Evolutionary conservation across 208 protist genomes (phyloP).

Genomic region (Wallacemonas sp.): DNA sequence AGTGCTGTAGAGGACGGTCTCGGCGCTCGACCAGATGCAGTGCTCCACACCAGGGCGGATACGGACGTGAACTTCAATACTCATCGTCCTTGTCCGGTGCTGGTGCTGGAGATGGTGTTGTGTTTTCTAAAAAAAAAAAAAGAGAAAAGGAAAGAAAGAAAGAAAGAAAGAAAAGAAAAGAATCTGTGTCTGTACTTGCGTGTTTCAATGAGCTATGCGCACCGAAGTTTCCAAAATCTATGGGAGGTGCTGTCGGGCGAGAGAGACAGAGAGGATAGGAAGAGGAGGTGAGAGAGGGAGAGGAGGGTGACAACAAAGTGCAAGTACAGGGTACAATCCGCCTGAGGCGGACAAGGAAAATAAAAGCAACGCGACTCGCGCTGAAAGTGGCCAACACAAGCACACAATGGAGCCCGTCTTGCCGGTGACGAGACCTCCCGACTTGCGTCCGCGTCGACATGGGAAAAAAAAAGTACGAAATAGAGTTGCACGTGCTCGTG

Average conservation of each 20-base stretch:
- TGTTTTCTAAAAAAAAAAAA: not conserved
- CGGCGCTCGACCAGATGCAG: constrained; percentile 77
- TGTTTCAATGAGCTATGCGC: too few relatives aligned
- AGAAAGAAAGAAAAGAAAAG: constrained; percentile 16
- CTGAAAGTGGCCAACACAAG: too few relatives aligned
- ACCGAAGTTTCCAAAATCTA: not conserved
- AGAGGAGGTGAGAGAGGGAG: not conserved
- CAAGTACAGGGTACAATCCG: too few relatives aligned
- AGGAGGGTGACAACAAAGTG: too few relatives aligned
- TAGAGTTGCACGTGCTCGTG: too few relatives aligned
- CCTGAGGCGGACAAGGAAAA: too few relatives aligned
- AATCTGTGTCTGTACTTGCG: not conserved
- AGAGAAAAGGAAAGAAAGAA: constrained; percentile 14
- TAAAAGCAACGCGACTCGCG: too few relatives aligned
- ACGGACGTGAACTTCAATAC: constrained; percentile 89
- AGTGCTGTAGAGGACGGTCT: constrained; percentile 86
- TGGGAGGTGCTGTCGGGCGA: not conserved
- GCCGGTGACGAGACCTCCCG: too few relatives aligned
- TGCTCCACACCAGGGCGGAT: constrained; percentile 63
- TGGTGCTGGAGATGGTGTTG: not conserved
- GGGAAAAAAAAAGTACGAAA: too few relatives aligned
- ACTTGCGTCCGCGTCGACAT: too few relatives aligned
- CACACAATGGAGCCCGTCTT: too few relatives aligned
- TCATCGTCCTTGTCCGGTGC: constrained; percentile 44
- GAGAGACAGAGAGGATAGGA: constrained; percentile 10